Conservation (phyloP, 1,284 basidiomycete genomes). For the Clitocybe nebularis region DNA sequence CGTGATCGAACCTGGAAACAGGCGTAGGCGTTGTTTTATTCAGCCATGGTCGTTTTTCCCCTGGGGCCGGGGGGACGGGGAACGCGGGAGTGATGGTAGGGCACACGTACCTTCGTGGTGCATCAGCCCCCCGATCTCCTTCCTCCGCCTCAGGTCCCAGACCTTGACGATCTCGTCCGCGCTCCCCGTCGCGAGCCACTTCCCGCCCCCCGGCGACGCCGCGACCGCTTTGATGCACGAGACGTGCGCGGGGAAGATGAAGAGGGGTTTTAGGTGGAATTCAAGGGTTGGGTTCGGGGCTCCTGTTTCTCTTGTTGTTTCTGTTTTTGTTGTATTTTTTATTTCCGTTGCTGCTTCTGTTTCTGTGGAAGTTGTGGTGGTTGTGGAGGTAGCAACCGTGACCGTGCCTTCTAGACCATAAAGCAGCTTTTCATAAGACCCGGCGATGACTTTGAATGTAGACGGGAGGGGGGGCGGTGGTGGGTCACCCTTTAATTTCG, state of each 20-base stretch:
- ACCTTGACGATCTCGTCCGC: constrained; percentile 95
- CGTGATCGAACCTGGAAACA: constrained; percentile 77
- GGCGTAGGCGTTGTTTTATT: no score
- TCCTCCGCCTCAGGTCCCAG: constrained; percentile 90
- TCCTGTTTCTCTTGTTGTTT: no score
- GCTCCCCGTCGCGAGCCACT: constrained; percentile 94
- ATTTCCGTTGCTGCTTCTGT: no score
- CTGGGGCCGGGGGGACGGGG: no score
- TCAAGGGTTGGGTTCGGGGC: constrained; percentile 6
- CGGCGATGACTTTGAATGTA: constrained; percentile 84
- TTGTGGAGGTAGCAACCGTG: constrained; percentile 30
- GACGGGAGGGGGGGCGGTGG: constrained; percentile 33
- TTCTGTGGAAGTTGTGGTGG: constrained; percentile 24
- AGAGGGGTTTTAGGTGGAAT: constrained; percentile 75
- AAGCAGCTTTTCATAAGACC: constrained; percentile 93
- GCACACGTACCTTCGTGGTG: constrained; percentile 81
- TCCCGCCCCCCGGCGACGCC: constrained; percentile 80
- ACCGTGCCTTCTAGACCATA: constrained; percentile 84
- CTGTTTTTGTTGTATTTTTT: no score
- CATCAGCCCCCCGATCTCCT: constrained; percentile 90
- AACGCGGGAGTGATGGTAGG: no score
- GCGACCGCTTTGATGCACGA: constrained; percentile 90
- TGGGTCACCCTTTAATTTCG: not conserved
- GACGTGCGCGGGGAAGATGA: constrained; percentile 96
- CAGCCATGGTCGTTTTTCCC: no score